Conservation (phyloP, 2,329 filamentous ascomycete genomes). For the Ceratocystis ficicola region DNA sequence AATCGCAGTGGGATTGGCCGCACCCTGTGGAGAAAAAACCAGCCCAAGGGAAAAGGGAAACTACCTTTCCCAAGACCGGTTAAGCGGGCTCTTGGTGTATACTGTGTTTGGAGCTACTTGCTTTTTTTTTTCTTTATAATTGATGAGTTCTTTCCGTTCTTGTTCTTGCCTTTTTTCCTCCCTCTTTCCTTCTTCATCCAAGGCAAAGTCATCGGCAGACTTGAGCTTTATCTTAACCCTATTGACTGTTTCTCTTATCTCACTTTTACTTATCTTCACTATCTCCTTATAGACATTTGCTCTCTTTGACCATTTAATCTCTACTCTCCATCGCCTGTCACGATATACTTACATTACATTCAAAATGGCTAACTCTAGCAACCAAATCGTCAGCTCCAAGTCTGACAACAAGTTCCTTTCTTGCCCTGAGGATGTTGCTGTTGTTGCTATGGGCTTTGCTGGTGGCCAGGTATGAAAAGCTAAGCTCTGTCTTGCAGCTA, state of each 20-base stretch:
- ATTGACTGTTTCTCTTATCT: neutral
- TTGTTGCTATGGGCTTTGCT: conserved; percentile 92
- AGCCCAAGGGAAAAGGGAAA: conserved; percentile 21
- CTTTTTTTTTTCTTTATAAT: conserved; percentile 3
- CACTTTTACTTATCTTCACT: conserved; percentile 12
- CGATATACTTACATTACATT: neutral
- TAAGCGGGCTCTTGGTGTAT: conserved; percentile 12
- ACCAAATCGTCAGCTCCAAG: conserved; percentile 41
- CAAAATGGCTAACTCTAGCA: conserved; percentile 18
- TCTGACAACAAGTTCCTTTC: conserved; percentile 63
- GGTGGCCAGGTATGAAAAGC: conserved; percentile 66
- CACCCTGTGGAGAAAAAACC: neutral
- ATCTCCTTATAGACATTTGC: neutral
- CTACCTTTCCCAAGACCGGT: conserved; percentile 18
- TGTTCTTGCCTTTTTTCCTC: conserved; percentile 14
- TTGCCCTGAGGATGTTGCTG: conserved; percentile 65
- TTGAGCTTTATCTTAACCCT: conserved; percentile 12
- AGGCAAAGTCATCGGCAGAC: conserved; percentile 21
- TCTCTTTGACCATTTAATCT: neutral
- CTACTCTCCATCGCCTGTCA: neutral
- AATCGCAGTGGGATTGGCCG: neutral
- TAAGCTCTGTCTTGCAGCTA: neutral
- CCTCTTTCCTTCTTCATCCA: conserved; percentile 19
- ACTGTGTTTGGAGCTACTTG: too few species aligned
- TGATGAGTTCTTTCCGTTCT: conserved; percentile 4